Evolutionary conservation across 306 rosid species (phyloP).

Genomic region (Sophora flavescens): DNA sequence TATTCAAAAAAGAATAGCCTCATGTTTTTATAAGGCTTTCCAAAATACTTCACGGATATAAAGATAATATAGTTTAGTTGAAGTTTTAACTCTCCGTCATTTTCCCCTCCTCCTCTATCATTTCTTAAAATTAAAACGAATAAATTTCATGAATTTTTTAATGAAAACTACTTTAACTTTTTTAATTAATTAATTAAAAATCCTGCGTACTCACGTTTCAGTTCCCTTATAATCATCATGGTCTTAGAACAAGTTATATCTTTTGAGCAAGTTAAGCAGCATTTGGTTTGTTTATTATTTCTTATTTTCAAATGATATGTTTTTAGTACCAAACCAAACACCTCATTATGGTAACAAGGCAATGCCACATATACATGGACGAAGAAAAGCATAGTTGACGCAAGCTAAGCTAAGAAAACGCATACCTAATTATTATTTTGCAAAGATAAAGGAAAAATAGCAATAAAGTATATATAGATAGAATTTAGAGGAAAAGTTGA

Average conservation of each 20-base stretch:
- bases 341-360: too few relatives aligned
- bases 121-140: not conserved
- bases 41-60: not conserved
- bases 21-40: not conserved
- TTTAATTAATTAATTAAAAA: not conserved
- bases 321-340: too few relatives aligned
- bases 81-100: not conserved
- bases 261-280: not conserved
- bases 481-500: not conserved
- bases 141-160: not conserved
- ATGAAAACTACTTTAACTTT: not conserved
- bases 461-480: not conserved
- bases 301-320: too few relatives aligned
- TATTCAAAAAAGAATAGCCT: not conserved
- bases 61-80: conserved; percentile 1
- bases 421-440: not conserved
- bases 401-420: not conserved
- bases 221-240: not conserved
- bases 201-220: not conserved
- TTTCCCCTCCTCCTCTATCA: not conserved
- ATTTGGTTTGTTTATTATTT: too few relatives aligned
- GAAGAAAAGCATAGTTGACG: too few relatives aligned
- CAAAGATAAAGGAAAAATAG: not conserved
- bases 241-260: not conserved
- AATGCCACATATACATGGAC: too few relatives aligned